These are phyloP conservation scores for Fusarium anguioides DNA, from an alignment of 2,329 filamentous ascomycete genomes.

Conservation along the genomic window DNA sequence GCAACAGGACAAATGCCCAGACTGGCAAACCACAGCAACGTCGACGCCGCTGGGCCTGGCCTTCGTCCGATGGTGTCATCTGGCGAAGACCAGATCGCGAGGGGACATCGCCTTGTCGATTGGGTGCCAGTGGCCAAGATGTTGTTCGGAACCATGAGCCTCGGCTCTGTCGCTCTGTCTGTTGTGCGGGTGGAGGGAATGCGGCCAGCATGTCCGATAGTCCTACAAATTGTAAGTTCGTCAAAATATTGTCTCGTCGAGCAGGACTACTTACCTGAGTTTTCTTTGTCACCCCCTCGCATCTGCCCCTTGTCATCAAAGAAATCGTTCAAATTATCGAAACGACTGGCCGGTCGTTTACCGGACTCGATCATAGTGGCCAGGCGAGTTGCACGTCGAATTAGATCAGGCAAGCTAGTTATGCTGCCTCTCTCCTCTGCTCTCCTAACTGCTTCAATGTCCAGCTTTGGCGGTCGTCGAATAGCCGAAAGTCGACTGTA, in stretches of 20 bases:
- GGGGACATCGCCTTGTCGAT: constrained; percentile 34
- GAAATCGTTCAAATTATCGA: constrained; percentile 65
- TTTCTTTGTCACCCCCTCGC: constrained; percentile 54
- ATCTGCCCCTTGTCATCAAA: constrained; percentile 57
- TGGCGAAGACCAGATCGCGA: constrained; percentile 39
- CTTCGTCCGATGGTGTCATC: constrained; percentile 40
- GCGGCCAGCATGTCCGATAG: constrained; percentile 74
- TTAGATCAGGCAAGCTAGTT: constrained; percentile 92
- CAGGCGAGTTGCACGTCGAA: constrained; percentile 85
- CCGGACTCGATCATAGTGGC: constrained; percentile 91
- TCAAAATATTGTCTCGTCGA: constrained; percentile 49
- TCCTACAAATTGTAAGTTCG: constrained; percentile 62
- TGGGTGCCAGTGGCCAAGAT: constrained; percentile 62
- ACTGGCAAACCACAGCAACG: constrained; percentile 86
- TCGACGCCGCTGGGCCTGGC: constrained; percentile 56
- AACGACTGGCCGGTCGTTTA: constrained; percentile 69
- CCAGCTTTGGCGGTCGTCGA: constrained; percentile 76
- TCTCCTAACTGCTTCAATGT: constrained; percentile 83
- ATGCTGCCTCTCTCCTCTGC: constrained; percentile 88
- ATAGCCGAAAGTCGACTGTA: constrained; percentile 64
- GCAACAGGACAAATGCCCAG: constrained; percentile 77
- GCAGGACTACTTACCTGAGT: constrained; percentile 49
- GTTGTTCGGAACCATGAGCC: constrained; percentile 57
- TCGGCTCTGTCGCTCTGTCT: constrained; percentile 58
- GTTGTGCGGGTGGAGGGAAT: constrained; percentile 69